A percentile compares a stretch with the other conserved stretches of the same genome.
Conservation (phyloP, 2,329 filamentous ascomycete species). For the Pseudocercospora fuligena region DNA sequence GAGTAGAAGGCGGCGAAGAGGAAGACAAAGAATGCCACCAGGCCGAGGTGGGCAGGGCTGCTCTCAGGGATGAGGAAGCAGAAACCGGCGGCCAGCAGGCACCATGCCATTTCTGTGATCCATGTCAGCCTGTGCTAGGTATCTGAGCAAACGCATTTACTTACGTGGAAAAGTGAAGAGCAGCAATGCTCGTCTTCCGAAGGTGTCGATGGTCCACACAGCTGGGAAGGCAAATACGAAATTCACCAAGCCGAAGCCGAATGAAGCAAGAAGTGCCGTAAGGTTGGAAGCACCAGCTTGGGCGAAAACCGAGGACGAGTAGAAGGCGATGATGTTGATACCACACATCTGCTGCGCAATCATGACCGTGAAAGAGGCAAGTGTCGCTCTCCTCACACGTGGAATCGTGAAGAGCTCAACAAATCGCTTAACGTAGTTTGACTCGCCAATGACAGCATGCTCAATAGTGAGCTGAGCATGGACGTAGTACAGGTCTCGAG, state of each 20-base stretch:
- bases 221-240: constrained; percentile 65
- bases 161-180: constrained; percentile 55
- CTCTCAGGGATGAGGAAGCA: constrained; percentile 56
- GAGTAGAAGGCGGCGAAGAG: constrained; percentile 36
- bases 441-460: constrained; percentile 25
- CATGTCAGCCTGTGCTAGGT: no score
- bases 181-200: constrained; percentile 58
- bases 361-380: constrained; percentile 28
- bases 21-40: constrained; percentile 38
- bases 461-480: constrained; percentile 32
- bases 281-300: constrained; percentile 44
- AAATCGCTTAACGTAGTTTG: constrained; percentile 9
- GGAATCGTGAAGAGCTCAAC: constrained; percentile 34
- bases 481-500: constrained; percentile 40
- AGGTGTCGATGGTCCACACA: constrained; percentile 55
- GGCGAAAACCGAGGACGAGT: constrained; percentile 39
- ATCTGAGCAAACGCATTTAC: constrained; percentile 1
- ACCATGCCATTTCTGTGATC: constrained; percentile 52
- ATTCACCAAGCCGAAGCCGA: constrained; percentile 63
- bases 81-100: constrained; percentile 54
- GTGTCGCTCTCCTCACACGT: constrained; percentile 32
- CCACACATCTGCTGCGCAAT: constrained; percentile 14
- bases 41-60: constrained; percentile 39
- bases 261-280: constrained; percentile 60
- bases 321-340: constrained; percentile 44